phyloP scores from a whole-genome alignment of 441 rosid genomes.

The Eruca vesicaria region DNA sequence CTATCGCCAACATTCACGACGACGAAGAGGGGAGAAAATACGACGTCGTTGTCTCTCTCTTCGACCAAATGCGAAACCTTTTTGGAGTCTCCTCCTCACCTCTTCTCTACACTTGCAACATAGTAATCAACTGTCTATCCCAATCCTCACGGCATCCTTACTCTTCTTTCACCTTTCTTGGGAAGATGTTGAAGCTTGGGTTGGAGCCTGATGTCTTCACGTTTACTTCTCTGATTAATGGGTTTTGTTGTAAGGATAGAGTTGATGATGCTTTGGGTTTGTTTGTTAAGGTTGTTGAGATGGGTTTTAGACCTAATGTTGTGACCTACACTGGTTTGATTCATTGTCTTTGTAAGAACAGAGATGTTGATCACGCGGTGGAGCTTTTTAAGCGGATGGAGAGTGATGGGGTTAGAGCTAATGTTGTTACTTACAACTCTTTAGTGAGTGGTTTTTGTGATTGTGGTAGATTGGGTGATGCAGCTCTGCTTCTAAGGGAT shows the following conservation, averaged over 20 bases:
- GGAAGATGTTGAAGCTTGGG: slow-evolving; percentile 32
- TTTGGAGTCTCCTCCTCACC: slow-evolving; percentile 17
- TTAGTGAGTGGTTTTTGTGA: slow-evolving; percentile 14
- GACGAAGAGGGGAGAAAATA: not conserved
- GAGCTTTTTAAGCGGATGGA: slow-evolving; percentile 12
- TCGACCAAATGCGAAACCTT: not conserved
- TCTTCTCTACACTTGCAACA: slow-evolving; percentile 15
- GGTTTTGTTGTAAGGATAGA: slow-evolving; percentile 18
- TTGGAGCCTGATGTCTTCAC: slow-evolving; percentile 27
- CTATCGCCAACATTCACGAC: slow-evolving; percentile 9
- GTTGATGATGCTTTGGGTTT: slow-evolving; percentile 13
- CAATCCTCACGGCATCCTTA: not conserved
- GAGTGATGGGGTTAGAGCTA: slow-evolving; percentile 6
- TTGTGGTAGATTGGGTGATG: slow-evolving; percentile 22
- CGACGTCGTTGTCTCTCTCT: slow-evolving; percentile 20
- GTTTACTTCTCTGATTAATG: slow-evolving; percentile 27
- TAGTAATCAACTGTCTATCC: slow-evolving; percentile 31
- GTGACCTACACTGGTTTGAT: slow-evolving; percentile 18
- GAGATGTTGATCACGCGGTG: slow-evolving; percentile 14
- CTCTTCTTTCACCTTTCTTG: slow-evolving; percentile 24
- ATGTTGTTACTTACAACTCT: slow-evolving; percentile 25
- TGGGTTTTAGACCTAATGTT: slow-evolving; percentile 20
- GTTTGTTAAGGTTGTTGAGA: slow-evolving; percentile 3
- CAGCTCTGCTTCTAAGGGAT: not conserved
- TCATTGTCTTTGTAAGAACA: slow-evolving; percentile 18